These are phyloP conservation scores for Penicillium chermesinum DNA, from an alignment of 495 filamentous ascomycete genomes.

Conservation along the genomic window DNA sequence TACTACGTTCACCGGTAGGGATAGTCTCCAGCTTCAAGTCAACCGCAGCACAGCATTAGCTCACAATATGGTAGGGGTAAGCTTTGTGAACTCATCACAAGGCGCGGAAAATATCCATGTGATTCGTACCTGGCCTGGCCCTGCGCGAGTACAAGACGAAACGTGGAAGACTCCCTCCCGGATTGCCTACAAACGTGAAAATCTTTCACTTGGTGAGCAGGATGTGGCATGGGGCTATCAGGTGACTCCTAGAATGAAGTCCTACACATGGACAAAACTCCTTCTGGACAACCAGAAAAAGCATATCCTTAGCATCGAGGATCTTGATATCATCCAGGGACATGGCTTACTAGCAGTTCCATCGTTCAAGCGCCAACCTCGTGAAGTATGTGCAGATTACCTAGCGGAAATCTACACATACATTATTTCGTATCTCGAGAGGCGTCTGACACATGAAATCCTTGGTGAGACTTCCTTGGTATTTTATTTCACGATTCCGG, in stretches of 20 bases:
- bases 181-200: background rate
- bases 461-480: constrained; percentile 18
- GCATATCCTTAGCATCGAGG: background rate
- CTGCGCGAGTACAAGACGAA: background rate
- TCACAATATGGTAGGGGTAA: no score
- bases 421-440: constrained; percentile 10
- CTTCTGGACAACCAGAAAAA: constrained; percentile 2
- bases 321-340: background rate
- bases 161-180: constrained; percentile 1
- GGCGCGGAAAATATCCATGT: background rate
- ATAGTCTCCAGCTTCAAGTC: background rate
- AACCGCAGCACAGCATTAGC: no score
- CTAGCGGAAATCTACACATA: constrained; percentile 38
- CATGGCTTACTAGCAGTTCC: background rate
- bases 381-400: constrained; percentile 28
- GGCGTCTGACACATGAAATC: constrained; percentile 8
- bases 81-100: background rate
- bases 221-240: background rate
- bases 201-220: background rate
- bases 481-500: constrained; percentile 24
- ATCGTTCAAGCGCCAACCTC: background rate
- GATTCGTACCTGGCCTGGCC: constrained; percentile 2
- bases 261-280: constrained; percentile 9
- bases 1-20: background rate
- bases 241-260: constrained; percentile 1